Conservation (phyloP, 441 rosid species). For the Adansonia grandidieri region DNA sequence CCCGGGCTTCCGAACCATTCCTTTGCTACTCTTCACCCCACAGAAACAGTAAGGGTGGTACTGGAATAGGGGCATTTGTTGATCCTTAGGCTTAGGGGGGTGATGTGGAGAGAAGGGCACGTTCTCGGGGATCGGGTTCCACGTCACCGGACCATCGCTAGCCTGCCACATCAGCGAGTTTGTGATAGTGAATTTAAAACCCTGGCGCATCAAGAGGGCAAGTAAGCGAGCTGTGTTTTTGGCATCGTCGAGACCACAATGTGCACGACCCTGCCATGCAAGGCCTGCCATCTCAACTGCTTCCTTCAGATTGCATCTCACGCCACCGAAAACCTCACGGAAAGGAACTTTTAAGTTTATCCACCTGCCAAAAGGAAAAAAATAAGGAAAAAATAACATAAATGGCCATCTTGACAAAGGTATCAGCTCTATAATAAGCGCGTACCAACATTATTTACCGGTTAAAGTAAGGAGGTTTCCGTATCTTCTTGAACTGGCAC, state of each 20-base stretch:
- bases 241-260: constrained; percentile 75
- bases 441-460: constrained; percentile 37
- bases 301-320: constrained; percentile 63
- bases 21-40: constrained; percentile 66
- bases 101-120: constrained; percentile 34
- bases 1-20: constrained; percentile 67
- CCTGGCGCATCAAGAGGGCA: constrained; percentile 58
- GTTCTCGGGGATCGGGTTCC: constrained; percentile 42
- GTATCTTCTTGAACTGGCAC: constrained; percentile 68
- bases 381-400: constrained; percentile 1
- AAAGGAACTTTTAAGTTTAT: constrained; percentile 76
- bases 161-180: constrained; percentile 60
- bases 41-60: constrained; percentile 59
- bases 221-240: constrained; percentile 71
- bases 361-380: constrained; percentile 47
- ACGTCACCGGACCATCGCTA: constrained; percentile 39
- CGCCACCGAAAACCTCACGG: constrained; percentile 57
- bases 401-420: not conserved
- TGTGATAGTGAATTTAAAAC: constrained; percentile 63
- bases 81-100: constrained; percentile 40
- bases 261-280: constrained; percentile 71
- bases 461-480: constrained; percentile 74
- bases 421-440: not conserved
- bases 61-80: constrained; percentile 40
- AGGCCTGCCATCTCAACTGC: constrained; percentile 71